These are phyloP conservation scores for Hyaloperonospora brassicae DNA, from an alignment of 352 stramenopile species.

Conservation along the genomic window DNA sequence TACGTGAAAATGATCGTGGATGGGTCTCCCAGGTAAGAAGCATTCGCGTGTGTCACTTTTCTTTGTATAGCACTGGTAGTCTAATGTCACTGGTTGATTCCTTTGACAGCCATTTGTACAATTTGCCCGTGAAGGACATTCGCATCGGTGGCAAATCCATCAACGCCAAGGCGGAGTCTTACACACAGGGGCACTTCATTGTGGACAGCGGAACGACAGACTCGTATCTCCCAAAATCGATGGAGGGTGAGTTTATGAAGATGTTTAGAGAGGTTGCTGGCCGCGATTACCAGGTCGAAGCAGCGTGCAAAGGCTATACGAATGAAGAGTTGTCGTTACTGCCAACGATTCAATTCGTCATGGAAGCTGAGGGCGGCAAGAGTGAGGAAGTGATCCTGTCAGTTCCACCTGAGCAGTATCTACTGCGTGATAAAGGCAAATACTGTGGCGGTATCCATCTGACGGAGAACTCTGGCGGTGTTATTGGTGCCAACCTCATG, in stretches of 20 bases:
- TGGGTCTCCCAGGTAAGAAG: slow-evolving; percentile 19
- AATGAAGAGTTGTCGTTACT: slow-evolving; percentile 41
- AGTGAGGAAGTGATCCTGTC: slow-evolving; percentile 48
- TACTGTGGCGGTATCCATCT: slow-evolving; percentile 66
- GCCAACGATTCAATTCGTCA: slow-evolving; percentile 59
- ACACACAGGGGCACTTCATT: slow-evolving; percentile 55
- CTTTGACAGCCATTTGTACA: slow-evolving; percentile 50
- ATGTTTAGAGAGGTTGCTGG: slow-evolving; percentile 47
- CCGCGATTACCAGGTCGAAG: slow-evolving; percentile 38
- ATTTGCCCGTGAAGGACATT: slow-evolving; percentile 58
- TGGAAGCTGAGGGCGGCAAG: slow-evolving; percentile 56
- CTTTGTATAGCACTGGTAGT: background rate
- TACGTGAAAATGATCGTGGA: slow-evolving; percentile 53
- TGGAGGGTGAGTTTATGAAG: slow-evolving; percentile 48
- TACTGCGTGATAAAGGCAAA: slow-evolving; percentile 38
- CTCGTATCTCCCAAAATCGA: slow-evolving; percentile 56
- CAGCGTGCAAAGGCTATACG: slow-evolving; percentile 43
- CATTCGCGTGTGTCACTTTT: background rate
- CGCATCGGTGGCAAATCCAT: slow-evolving; percentile 55
- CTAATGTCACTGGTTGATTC: background rate
- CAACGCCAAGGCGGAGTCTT: slow-evolving; percentile 32
- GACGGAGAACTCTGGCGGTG: slow-evolving; percentile 54
- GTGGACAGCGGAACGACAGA: slow-evolving; percentile 83
- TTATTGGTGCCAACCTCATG: slow-evolving; percentile 83
- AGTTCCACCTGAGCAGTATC: slow-evolving; percentile 57